Evolutionary conservation across 2,329 filamentous ascomycete species (phyloP).

Genomic region (Calonectria montana): DNA sequence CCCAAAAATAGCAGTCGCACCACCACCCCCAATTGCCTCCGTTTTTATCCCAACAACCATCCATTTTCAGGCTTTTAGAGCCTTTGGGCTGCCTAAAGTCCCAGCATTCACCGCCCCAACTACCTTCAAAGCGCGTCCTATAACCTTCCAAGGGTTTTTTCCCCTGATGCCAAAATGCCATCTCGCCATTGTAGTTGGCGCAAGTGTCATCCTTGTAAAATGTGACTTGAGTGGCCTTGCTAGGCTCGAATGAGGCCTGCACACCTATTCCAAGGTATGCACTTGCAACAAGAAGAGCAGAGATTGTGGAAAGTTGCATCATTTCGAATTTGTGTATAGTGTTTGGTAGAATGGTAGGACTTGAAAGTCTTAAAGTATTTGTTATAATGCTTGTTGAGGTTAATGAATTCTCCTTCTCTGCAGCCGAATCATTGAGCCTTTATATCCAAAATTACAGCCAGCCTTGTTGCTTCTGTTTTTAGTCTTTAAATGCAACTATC

Average conservation of each 20-base stretch:
- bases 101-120: not conserved
- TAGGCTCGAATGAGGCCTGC: not conserved
- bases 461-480: not conserved
- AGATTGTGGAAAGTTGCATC: not conserved
- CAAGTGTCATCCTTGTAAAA: not conserved
- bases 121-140: not conserved
- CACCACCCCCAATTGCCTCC: not conserved
- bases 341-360: not conserved
- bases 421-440: not conserved
- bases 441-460: not conserved
- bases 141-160: not conserved
- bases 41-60: not conserved
- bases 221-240: not conserved
- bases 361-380: not conserved
- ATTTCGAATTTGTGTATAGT: not conserved
- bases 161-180: not conserved
- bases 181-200: not conserved
- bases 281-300: not conserved
- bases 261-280: not conserved
- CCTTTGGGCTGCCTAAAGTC: not conserved
- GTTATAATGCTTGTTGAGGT: not conserved
- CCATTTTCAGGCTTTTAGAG: not conserved
- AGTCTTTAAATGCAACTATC: no score
- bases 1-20: slow-evolving; percentile 1
- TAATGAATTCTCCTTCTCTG: not conserved